Conservation (phyloP, 768 basidiomycete species). For the Cantharellus cinnabarinus region DNA sequence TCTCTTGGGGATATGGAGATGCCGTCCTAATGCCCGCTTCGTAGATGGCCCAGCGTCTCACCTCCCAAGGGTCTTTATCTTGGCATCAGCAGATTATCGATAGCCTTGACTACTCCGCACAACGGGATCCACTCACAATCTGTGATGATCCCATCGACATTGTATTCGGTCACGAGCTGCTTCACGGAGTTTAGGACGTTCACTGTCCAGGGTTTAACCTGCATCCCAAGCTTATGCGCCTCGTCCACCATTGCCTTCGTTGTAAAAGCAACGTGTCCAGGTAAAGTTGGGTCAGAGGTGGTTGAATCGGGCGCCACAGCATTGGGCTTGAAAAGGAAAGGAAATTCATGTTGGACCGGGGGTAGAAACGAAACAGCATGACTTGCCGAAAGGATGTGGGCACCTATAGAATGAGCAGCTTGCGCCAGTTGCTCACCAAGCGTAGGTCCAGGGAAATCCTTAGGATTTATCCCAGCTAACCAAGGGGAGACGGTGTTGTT, state of each 20-base stretch:
- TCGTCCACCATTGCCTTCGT: conserved; percentile 47
- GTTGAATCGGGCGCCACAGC: conserved; percentile 23
- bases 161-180: conserved; percentile 31
- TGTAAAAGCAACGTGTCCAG: conserved; percentile 34
- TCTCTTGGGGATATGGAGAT: conserved; percentile 35
- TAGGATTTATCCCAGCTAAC: conserved; percentile 46
- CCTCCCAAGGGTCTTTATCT: conserved; percentile 28
- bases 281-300: conserved; percentile 23
- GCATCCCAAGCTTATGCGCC: conserved; percentile 41
- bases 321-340: conserved; percentile 8
- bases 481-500: conserved; percentile 33
- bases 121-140: conserved; percentile 27
- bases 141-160: conserved; percentile 59
- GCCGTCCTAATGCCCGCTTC: conserved; percentile 33
- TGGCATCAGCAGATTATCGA: not conserved
- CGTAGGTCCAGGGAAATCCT: conserved; percentile 41
- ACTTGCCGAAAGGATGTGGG: conserved; percentile 34
- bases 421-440: conserved; percentile 39
- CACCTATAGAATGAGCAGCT: conserved; percentile 44
- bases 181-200: conserved; percentile 18
- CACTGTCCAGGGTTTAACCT: conserved; percentile 59
- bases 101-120: not conserved
- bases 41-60: conserved; percentile 33
- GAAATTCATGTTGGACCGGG: not conserved
- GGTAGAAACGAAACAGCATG: conserved; percentile 17